Conservation (phyloP, 768 basidiomycete genomes). For the Kwoniella mangroviensis region DNA sequence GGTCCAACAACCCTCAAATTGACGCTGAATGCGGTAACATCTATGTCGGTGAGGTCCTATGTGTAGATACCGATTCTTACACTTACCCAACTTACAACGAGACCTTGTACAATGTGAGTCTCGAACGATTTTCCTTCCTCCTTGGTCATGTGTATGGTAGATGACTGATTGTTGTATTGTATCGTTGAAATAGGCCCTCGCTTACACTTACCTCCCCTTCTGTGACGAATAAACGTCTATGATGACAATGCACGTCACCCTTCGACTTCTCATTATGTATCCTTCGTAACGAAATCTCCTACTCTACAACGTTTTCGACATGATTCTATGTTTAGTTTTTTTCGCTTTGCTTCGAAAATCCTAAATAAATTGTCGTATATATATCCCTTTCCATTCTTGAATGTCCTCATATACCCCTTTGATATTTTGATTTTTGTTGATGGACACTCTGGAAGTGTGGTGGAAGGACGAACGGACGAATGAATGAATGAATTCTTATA, state of each 20-base stretch:
- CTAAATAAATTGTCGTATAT: conserved; percentile 19
- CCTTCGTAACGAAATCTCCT: not conserved
- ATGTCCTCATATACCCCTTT: conserved; percentile 5
- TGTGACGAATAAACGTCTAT: conserved; percentile 28
- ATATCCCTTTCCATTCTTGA: conserved; percentile 19
- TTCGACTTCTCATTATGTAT: not conserved
- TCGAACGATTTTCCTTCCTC: no score
- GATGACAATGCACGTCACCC: not conserved
- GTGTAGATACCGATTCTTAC: conserved; percentile 60
- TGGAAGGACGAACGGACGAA: conserved; percentile 4
- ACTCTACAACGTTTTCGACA: no score
- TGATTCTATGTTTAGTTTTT: no score
- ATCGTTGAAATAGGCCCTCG: conserved; percentile 26
- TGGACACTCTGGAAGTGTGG: conserved; percentile 27
- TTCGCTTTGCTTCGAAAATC: no score
- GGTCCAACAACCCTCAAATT: conserved; percentile 78
- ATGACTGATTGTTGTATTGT: no score
- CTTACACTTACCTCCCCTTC: conserved; percentile 43
- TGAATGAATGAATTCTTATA: conserved; percentile 12
- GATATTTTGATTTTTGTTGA: not conserved
- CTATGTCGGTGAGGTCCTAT: conserved; percentile 77
- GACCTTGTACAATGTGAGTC: conserved; percentile 48
- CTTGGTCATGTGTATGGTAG: no score
- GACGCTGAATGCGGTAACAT: conserved; percentile 63
- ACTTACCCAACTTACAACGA: conserved; percentile 60